Percentiles rank a stretch among this genome's conserved stretches.
These are phyloP conservation scores for Diaporthe citriasiana DNA, from an alignment of 2,329 filamentous ascomycete genomes.

Conservation along the genomic window DNA sequence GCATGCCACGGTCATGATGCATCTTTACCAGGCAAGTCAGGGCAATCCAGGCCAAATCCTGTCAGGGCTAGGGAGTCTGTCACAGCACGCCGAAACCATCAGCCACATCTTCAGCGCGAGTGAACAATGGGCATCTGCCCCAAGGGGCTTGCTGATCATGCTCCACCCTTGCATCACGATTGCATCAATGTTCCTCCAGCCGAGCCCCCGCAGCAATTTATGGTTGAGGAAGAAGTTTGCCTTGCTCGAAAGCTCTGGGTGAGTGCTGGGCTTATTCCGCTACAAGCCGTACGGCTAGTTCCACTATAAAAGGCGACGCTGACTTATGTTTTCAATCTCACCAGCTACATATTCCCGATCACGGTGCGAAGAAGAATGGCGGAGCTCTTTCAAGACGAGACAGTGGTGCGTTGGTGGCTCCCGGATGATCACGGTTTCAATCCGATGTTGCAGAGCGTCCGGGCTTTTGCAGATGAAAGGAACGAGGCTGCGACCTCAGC, in stretches of 20 bases:
- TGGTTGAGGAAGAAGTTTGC: slow-evolving; percentile 88
- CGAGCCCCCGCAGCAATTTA: slow-evolving; percentile 77
- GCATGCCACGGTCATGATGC: slow-evolving; percentile 84
- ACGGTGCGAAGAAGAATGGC: slow-evolving; percentile 82
- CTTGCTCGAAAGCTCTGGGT: slow-evolving; percentile 84
- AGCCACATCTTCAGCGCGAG: slow-evolving; percentile 87
- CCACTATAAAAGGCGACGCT: background rate
- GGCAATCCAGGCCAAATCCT: slow-evolving; percentile 65
- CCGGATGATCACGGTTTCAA: slow-evolving; percentile 84
- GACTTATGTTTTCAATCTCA: slow-evolving; percentile 12
- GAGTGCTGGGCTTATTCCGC: slow-evolving; percentile 54
- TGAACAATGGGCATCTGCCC: slow-evolving; percentile 77
- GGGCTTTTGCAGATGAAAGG: slow-evolving; percentile 85
- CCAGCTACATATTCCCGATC: slow-evolving; percentile 85
- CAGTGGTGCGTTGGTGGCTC: slow-evolving; percentile 89
- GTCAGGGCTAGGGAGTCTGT: slow-evolving; percentile 69
- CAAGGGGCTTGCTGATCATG: slow-evolving; percentile 78
- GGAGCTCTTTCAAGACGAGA: slow-evolving; percentile 78
- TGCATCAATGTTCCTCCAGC: slow-evolving; percentile 83
- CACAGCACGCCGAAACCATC: slow-evolving; percentile 74
- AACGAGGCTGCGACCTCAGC: slow-evolving; percentile 71
- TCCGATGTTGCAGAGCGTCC: slow-evolving; percentile 80
- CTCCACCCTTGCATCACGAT: slow-evolving; percentile 84
- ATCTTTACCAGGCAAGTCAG: slow-evolving; percentile 78
- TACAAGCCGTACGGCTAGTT: background rate